Base-by-base conservation (phyloP, 2,329 filamentous ascomycete genomes). In the Aspergillus intermedius region DNA sequence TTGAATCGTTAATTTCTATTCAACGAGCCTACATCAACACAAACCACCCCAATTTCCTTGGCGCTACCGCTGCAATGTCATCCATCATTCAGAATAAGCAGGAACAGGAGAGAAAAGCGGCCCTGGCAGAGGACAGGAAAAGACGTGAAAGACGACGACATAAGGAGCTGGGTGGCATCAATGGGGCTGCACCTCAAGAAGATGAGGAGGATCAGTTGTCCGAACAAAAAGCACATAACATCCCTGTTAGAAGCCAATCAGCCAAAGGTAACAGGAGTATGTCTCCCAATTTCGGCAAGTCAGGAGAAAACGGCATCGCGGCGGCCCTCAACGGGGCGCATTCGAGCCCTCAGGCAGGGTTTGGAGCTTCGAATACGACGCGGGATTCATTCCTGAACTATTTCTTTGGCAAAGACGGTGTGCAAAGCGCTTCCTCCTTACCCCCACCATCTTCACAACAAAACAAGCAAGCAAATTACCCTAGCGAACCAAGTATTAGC, bases 1-100 rank as follows among this genome's bases (percentile, higher is more conserved):
- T 98, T 40, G 93, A 96, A 69, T 97, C 91, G 37, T 78, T 98
- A 53, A 98, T 98, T 57, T 87, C 93, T 22, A 98, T 98, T 52
- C 93, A 98, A 71, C 82, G 93, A 57, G 93, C 93, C 17, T 98
- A 98, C 71, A 97, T 98, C 74, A 98, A 98, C 75, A 98, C 93
- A 39, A 98, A 98, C 64, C 93, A 98, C 67, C 93, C 93, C 44
- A 98, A 98, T 71, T 98, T 98, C 75, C 81, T 97, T 13, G 93
- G 93, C 41, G 93, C 93, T 13, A 91, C 93, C 19, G 91, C 91
- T 32, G 93, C 93, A 54, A 98, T 98, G 93, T 91, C 89, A 57
- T 90, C 93, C 43, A 91, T 98, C 42, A 94, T 98, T 52, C 88
- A 83, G 64, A 91, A 87, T 65, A 95, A 93, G 72, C 90, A 97